phyloP scores from a whole-genome alignment of 306 rosid genomes.

The Morella rubra region DNA sequence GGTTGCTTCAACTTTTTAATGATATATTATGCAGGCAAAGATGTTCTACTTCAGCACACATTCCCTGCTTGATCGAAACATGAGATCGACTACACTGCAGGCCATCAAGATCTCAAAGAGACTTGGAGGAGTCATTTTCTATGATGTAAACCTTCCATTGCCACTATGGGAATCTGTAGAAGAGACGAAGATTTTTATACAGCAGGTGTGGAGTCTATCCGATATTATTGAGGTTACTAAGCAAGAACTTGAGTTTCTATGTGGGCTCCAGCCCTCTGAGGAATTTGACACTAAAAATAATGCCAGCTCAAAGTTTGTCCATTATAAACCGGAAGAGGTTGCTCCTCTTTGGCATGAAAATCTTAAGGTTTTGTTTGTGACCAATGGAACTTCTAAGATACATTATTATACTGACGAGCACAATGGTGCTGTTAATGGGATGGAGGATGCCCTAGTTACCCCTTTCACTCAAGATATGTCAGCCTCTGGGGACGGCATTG shows the following conservation, averaged over 20 bases:
- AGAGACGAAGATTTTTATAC: constrained; percentile 68
- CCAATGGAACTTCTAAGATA: constrained; percentile 95
- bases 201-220: constrained; percentile 79
- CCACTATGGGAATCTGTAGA: constrained; percentile 85
- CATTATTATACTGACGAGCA: constrained; percentile 81
- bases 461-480: constrained; percentile 86
- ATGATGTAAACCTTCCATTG: constrained; percentile 84
- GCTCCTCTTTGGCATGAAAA: constrained; percentile 77
- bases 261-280: constrained; percentile 75
- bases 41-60: constrained; percentile 90
- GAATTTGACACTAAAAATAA: constrained; percentile 88
- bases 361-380: constrained; percentile 89
- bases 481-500: constrained; percentile 92
- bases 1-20: constrained; percentile 18
- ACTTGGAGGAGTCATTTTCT: constrained; percentile 79
- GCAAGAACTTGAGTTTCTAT: constrained; percentile 92
- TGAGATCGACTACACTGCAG: constrained; percentile 79
- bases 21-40: constrained; percentile 70
- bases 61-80: constrained; percentile 79
- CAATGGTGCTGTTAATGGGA: constrained; percentile 73
- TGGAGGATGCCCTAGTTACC: constrained; percentile 85
- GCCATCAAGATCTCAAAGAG: constrained; percentile 76
- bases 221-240: constrained; percentile 92
- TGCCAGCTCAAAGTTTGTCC: constrained; percentile 72
- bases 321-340: constrained; percentile 63